Evolutionary conservation across 2,329 filamentous ascomycete genomes (phyloP).

Genomic region (Madurella mycetomatis): DNA sequence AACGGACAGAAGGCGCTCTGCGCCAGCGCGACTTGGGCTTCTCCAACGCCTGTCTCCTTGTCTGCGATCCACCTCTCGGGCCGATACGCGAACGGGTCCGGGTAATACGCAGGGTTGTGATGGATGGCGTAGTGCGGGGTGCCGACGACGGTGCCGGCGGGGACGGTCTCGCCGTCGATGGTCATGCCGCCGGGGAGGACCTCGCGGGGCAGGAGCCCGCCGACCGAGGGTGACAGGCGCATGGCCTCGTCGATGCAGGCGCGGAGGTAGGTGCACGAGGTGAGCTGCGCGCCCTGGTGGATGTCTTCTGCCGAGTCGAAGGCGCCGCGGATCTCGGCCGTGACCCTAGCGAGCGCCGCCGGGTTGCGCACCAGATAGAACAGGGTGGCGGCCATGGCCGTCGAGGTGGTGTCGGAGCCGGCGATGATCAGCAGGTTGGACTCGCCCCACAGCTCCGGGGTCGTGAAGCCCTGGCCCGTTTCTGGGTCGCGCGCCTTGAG

Average conservation of each 20-base stretch:
- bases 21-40: conserved; percentile 51
- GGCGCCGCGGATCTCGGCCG: conserved; percentile 47
- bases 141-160: conserved; percentile 58
- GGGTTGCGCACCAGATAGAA: conserved; percentile 58
- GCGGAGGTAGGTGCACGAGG: conserved; percentile 53
- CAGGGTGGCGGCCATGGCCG: conserved; percentile 58
- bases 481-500: conserved; percentile 68
- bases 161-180: conserved; percentile 51
- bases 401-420: conserved; percentile 68
- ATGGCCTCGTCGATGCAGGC: conserved; percentile 63
- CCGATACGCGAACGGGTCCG: conserved; percentile 52
- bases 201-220: conserved; percentile 56
- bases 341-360: conserved; percentile 42
- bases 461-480: conserved; percentile 62
- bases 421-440: conserved; percentile 69
- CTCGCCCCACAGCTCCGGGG: conserved; percentile 65
- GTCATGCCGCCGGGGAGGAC: conserved; percentile 51
- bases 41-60: conserved; percentile 36
- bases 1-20: conserved; percentile 72
- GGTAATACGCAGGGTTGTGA: conserved; percentile 60
- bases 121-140: conserved; percentile 66
- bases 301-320: conserved; percentile 54
- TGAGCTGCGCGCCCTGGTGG: conserved; percentile 46
- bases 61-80: conserved; percentile 61
- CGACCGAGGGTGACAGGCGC: conserved; percentile 58